Evolutionary conservation across 768 basidiomycete genomes (phyloP), one percentile per base, ranked within the genome.

Genomic region (Dictyophora rubrovolvata): DNA sequence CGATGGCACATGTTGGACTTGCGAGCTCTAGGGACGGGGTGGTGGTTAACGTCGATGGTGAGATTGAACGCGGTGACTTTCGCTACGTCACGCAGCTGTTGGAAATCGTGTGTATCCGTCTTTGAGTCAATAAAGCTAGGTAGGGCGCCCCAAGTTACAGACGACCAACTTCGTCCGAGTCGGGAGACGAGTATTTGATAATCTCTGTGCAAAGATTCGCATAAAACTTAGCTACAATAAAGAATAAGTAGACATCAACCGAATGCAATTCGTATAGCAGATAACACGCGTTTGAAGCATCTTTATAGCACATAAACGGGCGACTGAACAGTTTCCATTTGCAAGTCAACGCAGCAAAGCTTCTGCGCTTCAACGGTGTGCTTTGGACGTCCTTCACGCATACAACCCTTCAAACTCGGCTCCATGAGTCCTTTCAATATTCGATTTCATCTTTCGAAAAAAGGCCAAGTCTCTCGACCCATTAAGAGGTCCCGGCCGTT

Each of bases 281-380:
- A 8, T 36, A 69, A 71, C 22, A 36, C 72, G 71, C 60, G 67
- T 77, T 78, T 62, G 74, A 74, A 36, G 77, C 74, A 61, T 79
- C 77, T 70, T 79, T 79, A 74, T 78, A 79, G 52, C 76, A 72
- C 75, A 79, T 77, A 73, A 77, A 79, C 11, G 77, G 77, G 56
- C 69, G 70, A 36, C 77, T n/a, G n/a, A n/a, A n/a, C 77, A 18
- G 77, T 79, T 69, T 78, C 77, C 64, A 74, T 74, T 68, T 78
- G 76, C 20, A 17, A 7, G 49, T 20, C 23, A 50, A 11, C 49
- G 23, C 7, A 78, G 76, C 77, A 78, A 36, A 78, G 71, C 67
- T 77, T 77, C 64, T 78, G 77, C 4, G 77, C 77, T 58, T 74
- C 72, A 63, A 78, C 66, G 50, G 70, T 70, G 66, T 71, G 72